Conservation (phyloP, 1,139 yeast species). For the Yamadazyma taylorii region DNA sequence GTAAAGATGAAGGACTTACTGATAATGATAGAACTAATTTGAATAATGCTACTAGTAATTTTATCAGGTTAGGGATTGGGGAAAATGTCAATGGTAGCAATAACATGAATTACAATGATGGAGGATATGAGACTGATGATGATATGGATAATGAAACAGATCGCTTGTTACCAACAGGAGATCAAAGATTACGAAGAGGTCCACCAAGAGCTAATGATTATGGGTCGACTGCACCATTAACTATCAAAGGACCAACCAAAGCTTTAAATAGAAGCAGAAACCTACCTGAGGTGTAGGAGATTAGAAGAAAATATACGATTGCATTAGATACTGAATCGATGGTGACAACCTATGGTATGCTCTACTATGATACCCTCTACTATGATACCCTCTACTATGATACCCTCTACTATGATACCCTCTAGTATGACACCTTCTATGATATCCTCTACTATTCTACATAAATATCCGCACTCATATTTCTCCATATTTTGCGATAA, state of each 20-base stretch:
- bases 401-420: too few species aligned
- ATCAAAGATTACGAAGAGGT: constrained; percentile 6
- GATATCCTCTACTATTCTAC: too few species aligned
- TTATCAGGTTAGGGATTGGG: constrained; percentile 40
- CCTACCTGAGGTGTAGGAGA: constrained; percentile 26
- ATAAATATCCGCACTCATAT: too few species aligned
- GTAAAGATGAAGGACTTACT: constrained; percentile 10
- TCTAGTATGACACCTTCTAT: too few species aligned
- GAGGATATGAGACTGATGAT: constrained; percentile 50
- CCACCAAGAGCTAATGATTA: constrained; percentile 13
- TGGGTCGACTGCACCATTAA: constrained; percentile 20
- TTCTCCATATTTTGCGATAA: too few species aligned
- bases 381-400: too few species aligned
- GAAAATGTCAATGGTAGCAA: constrained; percentile 19
- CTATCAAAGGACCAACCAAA: constrained; percentile 12
- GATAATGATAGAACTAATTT: constrained; percentile 6
- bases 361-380: too few species aligned
- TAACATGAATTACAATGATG: too few species aligned
- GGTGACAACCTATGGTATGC: too few species aligned
- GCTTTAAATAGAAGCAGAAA: constrained; percentile 34
- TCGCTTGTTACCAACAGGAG: constrained; percentile 26
- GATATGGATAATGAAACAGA: constrained; percentile 38
- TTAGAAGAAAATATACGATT: too few species aligned
- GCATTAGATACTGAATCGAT: too few species aligned
- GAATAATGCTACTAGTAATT: constrained; percentile 22